Evolutionary conservation across 2,329 filamentous ascomycete genomes (phyloP).

Genomic region (Fusarium sterilihyphosum): DNA sequence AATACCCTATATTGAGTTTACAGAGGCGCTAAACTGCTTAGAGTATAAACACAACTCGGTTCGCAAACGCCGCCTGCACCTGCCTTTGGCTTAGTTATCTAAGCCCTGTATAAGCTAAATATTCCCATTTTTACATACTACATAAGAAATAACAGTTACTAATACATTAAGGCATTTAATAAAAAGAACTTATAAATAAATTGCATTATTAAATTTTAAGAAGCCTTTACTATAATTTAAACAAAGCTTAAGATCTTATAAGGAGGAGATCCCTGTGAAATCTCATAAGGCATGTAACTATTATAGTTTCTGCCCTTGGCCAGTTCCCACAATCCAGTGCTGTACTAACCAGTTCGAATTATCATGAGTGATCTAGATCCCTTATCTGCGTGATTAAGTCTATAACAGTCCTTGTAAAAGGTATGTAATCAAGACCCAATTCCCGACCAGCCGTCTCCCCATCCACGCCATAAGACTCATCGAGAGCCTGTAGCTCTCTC

Average conservation of each 20-base stretch:
- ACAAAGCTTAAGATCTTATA: too few species aligned
- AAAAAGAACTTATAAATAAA: too few species aligned
- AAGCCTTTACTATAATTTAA: too few species aligned
- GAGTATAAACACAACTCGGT: neutral
- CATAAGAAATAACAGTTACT: too few species aligned
- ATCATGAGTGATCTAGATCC: neutral
- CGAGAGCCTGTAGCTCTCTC: slow-evolving; percentile 48
- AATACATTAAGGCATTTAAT: too few species aligned
- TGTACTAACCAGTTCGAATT: neutral
- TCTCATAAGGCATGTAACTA: too few species aligned
- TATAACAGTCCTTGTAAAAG: slow-evolving; percentile 49
- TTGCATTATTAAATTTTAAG: too few species aligned
- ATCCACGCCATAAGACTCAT: slow-evolving; percentile 55
- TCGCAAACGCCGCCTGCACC: neutral
- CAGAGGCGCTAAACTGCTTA: neutral
- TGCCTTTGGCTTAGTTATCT: neutral
- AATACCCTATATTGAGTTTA: neutral
- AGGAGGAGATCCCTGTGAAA: too few species aligned
- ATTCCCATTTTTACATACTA: too few species aligned
- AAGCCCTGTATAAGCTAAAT: too few species aligned
- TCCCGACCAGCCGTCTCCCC: slow-evolving; percentile 52
- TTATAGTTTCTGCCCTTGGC: too few species aligned
- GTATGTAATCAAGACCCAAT: slow-evolving; percentile 51
- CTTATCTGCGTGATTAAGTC: slow-evolving; percentile 47
- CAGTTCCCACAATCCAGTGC: neutral